Base-by-base conservation (phyloP, 2,329 filamentous ascomycete species). In the Xylariaceae sp. region DNA sequence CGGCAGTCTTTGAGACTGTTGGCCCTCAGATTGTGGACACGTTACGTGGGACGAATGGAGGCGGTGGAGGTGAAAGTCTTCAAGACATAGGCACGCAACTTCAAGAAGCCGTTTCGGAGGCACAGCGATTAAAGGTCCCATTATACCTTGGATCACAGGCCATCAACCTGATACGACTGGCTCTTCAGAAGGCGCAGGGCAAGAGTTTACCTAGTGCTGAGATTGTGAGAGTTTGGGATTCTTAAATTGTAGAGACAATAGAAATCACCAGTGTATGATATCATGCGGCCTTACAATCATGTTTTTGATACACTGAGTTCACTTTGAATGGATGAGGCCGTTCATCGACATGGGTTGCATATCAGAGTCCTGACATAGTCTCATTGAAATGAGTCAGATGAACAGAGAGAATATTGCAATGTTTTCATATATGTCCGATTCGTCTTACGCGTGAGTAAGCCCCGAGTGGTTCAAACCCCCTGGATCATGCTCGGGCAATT, bases 91-190 rank as follows among this genome's bases (percentile, higher is more conserved):
- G 59, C 10, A 53, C 59, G 9, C 59, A 60, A 32, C 62, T 75
- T 27, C 63, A 65, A n/a, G 64, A 57, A 1, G 72, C 68, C 2
- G 62, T 74, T 4, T 62, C 68, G n/a, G 71, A 73, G 52, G 73
- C 71, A 1, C 71, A 75, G 55, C 58, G 64, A 47, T 60, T 74
- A 32, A 73, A 71, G 60, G 59, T 66, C 22, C 70, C 73, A 2
- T 42, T 75, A 22, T 69, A 66, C 41, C 60, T 76, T 30, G 73
- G 71, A 5, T 66, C 55, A 17, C 66, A 70, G 60, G 71, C 73
- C 1, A 62, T 71, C 44, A 70, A 61, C 39, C 54, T 75, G 32
- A 57, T 73, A 30, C 57, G 59, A 9, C 49, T 68, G 32, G 66
- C 67, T 6, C 48, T 63, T 15, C 54, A 59, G 35, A 58, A 60